Evolutionary conservation across 2,329 filamentous ascomycete species (phyloP).

Genomic region (Onygenales sp.): DNA sequence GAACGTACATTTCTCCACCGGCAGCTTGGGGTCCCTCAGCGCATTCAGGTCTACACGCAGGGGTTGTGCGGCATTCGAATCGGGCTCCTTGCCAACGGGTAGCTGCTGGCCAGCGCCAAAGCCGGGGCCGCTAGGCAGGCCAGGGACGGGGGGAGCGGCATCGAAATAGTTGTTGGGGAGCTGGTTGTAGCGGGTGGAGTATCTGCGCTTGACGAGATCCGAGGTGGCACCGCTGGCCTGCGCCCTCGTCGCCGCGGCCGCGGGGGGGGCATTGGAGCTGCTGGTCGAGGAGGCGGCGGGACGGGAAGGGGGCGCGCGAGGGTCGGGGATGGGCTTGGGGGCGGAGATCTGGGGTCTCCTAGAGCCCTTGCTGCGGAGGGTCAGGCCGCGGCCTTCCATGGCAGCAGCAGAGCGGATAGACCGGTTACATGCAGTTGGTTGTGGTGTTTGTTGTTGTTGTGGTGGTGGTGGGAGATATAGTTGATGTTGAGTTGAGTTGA

Average conservation of each 20-base stretch:
- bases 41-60: conserved; percentile 67
- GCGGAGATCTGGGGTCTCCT: conserved; percentile 50
- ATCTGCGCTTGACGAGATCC: conserved; percentile 87
- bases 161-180: conserved; percentile 58
- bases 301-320: conserved; percentile 12
- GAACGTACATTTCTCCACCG: conserved; percentile 64
- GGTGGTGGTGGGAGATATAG: background rate
- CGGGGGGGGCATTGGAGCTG: conserved; percentile 17
- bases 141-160: conserved; percentile 58
- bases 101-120: conserved; percentile 40
- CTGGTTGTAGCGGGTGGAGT: conserved; percentile 85
- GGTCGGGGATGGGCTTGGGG: conserved; percentile 44
- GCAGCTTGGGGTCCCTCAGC: conserved; percentile 68
- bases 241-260: conserved; percentile 24
- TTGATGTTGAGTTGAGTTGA: background rate
- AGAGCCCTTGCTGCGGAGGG: conserved; percentile 51
- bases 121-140: conserved; percentile 48
- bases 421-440: background rate
- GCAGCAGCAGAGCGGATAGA: conserved; percentile 12
- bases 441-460: background rate
- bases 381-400: conserved; percentile 50
- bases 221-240: conserved; percentile 45
- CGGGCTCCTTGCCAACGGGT: conserved; percentile 35
- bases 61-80: conserved; percentile 47
- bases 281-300: background rate